Base-by-base conservation (phyloP, 2,329 filamentous ascomycete species). In the Xylariaceae sp. region DNA sequence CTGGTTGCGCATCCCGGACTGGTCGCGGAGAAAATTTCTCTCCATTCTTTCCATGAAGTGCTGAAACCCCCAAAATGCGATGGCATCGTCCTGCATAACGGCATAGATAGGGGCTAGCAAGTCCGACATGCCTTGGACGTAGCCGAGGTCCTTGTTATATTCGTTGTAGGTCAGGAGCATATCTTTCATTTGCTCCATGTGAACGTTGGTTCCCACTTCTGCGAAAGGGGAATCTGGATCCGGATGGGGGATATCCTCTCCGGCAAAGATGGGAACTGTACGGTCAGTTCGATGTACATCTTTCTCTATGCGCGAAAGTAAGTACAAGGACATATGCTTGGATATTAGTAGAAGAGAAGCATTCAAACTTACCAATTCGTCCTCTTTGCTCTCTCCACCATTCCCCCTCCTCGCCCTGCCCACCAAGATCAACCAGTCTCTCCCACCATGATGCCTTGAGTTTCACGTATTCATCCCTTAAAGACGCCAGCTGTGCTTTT, bases 151-250 rank as follows among this genome's bases (percentile, higher is more conserved):
- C 48, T 83, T 87, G 70, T 98, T 98, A 69, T 94, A 94, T 69
- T 98, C 93, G 64, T 98, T 97, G 67, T 98, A 98, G 0, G 93
- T 97, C 16, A 98, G 77, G 1, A 98, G 83, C 88, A 98, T 95
- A 64, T 98, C 93, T 70, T 98, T 98, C 81, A 98, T 88, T 71
- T 98, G 93, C 68, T 98, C 93, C 53, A 98, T 79, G 66, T 98
- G 93, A 5, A 96, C 91, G 59, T 98, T 98, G 37, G 93, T 98
- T 52, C 93, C 93, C 4, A 84, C 80, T 36, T 91, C 87, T 11
- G 92, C 88, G 66, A 97, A 98, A 0, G 93, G 92, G 0, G 92
- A 97, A 50, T 92, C 88, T 0, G 93, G 93, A 59, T 98, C 93
- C 0, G 93, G 94, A 62, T 98, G 93, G 6, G 93, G 92, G 33